phyloP scores from a whole-genome alignment of 495 filamentous ascomycete genomes.

The Penicillium goetzii region DNA sequence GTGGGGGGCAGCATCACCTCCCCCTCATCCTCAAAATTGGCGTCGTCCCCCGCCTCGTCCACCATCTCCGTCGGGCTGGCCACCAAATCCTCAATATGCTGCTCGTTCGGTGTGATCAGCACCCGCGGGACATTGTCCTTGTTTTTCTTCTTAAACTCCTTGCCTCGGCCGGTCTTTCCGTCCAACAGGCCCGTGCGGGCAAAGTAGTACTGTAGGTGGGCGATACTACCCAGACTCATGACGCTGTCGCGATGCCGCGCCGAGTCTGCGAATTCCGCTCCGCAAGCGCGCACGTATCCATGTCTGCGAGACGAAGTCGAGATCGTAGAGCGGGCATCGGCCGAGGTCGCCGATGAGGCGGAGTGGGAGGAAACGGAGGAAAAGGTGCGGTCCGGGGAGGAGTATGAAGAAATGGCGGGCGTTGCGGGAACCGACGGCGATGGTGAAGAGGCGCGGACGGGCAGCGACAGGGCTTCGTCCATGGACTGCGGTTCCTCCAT shows the following conservation, averaged over 20 bases:
- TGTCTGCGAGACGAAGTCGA: conserved; percentile 65
- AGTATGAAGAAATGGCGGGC: conserved; percentile 64
- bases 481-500: conserved; percentile 42
- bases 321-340: conserved; percentile 55
- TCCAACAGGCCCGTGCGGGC: conserved; percentile 91
- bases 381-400: conserved; percentile 70
- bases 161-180: conserved; percentile 85
- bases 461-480: conserved; percentile 34
- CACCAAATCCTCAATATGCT: conserved; percentile 47
- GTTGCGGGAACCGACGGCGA: conserved; percentile 63
- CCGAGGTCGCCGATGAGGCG: conserved; percentile 63
- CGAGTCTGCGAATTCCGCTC: conserved; percentile 87
- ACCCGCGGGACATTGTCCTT: conserved; percentile 44
- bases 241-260: conserved; percentile 90
- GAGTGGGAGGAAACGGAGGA: conserved; percentile 77
- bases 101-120: conserved; percentile 48
- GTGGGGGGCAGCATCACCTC: conserved; percentile 88
- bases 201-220: conserved; percentile 98
- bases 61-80: conserved; percentile 57
- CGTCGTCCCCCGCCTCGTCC: conserved; percentile 51
- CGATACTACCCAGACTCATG: conserved; percentile 93
- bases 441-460: conserved; percentile 56
- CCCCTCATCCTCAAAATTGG: conserved; percentile 62
- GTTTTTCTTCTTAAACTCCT: conserved; percentile 66
- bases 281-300: conserved; percentile 89